A percentile compares a stretch with the other conserved stretches of the same genome.
Evolutionary conservation across 768 basidiomycete species (phyloP).

Genomic region (Lactifluus hygrophoroides): DNA sequence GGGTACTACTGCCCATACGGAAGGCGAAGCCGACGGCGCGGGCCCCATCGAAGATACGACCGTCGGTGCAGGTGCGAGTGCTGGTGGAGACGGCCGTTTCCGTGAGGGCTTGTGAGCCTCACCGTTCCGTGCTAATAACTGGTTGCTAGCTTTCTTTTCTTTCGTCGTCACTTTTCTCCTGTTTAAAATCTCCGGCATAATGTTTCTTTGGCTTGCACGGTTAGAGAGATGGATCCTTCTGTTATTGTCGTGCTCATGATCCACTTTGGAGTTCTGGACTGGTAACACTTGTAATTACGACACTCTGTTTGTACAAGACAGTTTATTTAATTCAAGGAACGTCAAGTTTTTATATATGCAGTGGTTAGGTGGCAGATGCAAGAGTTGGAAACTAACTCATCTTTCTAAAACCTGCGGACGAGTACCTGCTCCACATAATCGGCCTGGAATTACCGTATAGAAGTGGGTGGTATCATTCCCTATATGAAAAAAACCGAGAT

Average conservation of each 20-base stretch:
- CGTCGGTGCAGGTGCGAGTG: background rate
- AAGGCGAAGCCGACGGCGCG: slow-evolving; percentile 20
- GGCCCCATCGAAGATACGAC: slow-evolving; percentile 14
- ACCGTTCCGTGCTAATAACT: background rate
- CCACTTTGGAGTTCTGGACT: no score
- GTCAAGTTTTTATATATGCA: no score
- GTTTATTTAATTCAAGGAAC: no score
- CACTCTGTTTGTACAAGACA: no score
- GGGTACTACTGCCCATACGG: background rate
- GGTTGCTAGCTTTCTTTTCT: background rate
- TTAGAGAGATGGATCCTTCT: background rate
- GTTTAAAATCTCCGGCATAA: background rate
- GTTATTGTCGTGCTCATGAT: background rate
- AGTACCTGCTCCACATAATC: no score
- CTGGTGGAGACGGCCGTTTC: slow-evolving; percentile 6
- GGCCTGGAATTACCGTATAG: no score
- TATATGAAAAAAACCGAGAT: no score
- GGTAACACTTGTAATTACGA: no score
- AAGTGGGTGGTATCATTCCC: no score
- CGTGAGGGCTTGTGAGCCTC: background rate
- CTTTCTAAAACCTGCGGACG: no score
- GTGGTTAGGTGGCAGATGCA: no score
- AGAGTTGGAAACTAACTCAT: no score
- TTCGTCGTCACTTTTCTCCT: background rate
- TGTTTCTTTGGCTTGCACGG: background rate